Evolutionary conservation across 805 yeast genomes (phyloP), one percentile per base, ranked within the genome.

Genomic region (Millerozyma miso): DNA sequence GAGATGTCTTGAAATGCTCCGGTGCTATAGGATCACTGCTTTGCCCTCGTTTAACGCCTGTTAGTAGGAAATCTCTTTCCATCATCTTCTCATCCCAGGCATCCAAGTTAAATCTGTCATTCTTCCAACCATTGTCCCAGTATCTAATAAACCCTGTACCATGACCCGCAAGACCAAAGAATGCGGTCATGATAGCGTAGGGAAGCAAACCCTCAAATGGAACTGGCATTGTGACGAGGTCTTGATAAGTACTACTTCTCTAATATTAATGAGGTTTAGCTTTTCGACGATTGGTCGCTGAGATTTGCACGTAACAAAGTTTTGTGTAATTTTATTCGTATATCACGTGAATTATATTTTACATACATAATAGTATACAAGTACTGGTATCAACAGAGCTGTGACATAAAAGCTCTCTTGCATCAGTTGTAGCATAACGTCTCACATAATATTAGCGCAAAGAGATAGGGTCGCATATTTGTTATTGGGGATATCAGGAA

Each of bases 41-140:
- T 59, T 85, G 91, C 32, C 82, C 90, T 58, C 95, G 74, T 55
- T 67, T 72, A 34, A 74, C 71, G 19, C 95, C 95, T 8, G 95
- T 87, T 55, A 87, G 69, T 50, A 91, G 73, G 57, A 76, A 71
- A 62, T 87, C 96, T 56, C 96, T 74, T 50, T 83, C 83, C 65
- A 86, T 80, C 74, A 68, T 60, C 48, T 57, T 66, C 43, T 66
- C 65, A 59, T 70, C 76, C 63, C 70, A 70, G 16, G 52, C 57
- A 54, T 70, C 75, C 52, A 70, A 63, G 54, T 69, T 64, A 46
- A 53, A 70, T 50, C 76, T 58, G 56, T 70, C 75, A 42, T 69
- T 67, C 47, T 70, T 70, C 74, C 74, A 70, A 16, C 76, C 76
- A 56, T 70, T 70, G 48, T 70, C 76, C 74, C 74, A 70, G 57